These are phyloP conservation scores for Penicillium sp. DNA, from an alignment of 2,329 filamentous ascomycete genomes.

Conservation along the genomic window DNA sequence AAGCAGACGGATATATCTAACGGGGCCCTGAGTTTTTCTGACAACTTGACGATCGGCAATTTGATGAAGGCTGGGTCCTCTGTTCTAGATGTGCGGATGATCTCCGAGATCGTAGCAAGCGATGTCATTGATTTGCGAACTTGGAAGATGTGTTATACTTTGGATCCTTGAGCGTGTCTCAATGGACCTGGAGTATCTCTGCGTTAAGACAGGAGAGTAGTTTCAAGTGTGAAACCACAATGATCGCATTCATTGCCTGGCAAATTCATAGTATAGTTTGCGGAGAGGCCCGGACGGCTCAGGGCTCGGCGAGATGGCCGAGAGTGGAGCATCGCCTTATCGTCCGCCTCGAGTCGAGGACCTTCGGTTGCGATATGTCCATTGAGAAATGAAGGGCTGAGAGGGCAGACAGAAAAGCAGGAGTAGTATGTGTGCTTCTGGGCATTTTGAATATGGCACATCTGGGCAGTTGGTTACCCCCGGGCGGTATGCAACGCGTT, in stretches of 20 bases:
- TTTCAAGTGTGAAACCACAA: too few relatives aligned
- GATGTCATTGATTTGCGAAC: neutral
- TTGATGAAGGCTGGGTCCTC: conserved; percentile 5
- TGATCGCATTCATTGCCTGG: neutral
- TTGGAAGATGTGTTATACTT: neutral
- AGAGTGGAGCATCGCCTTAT: conserved; percentile 1
- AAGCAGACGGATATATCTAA: neutral
- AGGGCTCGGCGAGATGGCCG: conserved; percentile 12
- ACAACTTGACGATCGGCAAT: conserved; percentile 2
- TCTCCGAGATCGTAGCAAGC: conserved; percentile 4
- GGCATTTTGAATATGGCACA: neutral
- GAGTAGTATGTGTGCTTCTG: neutral
- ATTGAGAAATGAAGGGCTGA: neutral
- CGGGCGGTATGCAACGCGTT: too few relatives aligned
- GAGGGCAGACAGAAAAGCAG: neutral
- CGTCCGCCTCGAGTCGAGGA: neutral
- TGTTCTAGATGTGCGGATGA: neutral
- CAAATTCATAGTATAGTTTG: neutral
- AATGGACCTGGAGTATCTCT: neutral
- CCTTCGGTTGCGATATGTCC: neutral
- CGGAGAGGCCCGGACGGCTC: neutral
- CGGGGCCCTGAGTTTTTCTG: neutral
- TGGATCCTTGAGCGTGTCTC: neutral
- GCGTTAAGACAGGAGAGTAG: neutral
- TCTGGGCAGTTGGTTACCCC: too few relatives aligned